Base-by-base conservation (phyloP, 805 yeast species). In the Candida loeiensis region DNA sequence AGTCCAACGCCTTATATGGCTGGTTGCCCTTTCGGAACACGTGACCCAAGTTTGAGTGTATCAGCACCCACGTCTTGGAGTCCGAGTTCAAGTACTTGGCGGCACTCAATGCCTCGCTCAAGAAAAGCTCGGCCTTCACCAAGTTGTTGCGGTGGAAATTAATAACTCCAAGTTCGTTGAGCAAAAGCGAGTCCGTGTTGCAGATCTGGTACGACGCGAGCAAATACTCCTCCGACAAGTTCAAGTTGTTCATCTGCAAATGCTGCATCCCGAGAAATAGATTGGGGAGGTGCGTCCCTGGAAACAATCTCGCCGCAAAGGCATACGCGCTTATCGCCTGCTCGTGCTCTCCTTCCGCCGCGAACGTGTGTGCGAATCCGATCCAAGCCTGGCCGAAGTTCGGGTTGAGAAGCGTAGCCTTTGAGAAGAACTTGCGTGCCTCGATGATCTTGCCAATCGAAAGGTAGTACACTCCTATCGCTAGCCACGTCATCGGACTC, bases 331-430 rank as follows among this genome's bases (percentile, higher is more conserved):
- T 84, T 16, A 93, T 84, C 1, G 98, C 98, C 61, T 93, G 98
- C 59, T 93, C 99, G 59, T 93, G 97, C 61, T 93, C 99, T n/a
- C 96, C 95, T 59, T 93, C 99, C 2, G 86, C 82, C 0, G 96
- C 96, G 74, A 90, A 93, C 0, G 98, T 90, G 55, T 91, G 98
- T 1, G 98, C 98, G 66, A 93, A 93, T 2, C 97, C 99, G 24
- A 93, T 80, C 99, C 99, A 93, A 1, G 98, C 95, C 38, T 86
- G 91, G 0, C 93, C 95, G 64, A 86, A 89, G 49, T 82, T 85
- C 2, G 99, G 95, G 53, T 88, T 84, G 45, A 90, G 61, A 49
- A 89, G 71, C 1, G 97, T 87, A 0, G 97, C 90, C 57, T 87
- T 89, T 29, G 93, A 82, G 62, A 89, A 93, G 55, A 77, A 88